Evolutionary conservation across 495 filamentous ascomycete species (phyloP), one percentile per base, ranked within the genome.

Genomic region (Aspergillus heteromorphus): DNA sequence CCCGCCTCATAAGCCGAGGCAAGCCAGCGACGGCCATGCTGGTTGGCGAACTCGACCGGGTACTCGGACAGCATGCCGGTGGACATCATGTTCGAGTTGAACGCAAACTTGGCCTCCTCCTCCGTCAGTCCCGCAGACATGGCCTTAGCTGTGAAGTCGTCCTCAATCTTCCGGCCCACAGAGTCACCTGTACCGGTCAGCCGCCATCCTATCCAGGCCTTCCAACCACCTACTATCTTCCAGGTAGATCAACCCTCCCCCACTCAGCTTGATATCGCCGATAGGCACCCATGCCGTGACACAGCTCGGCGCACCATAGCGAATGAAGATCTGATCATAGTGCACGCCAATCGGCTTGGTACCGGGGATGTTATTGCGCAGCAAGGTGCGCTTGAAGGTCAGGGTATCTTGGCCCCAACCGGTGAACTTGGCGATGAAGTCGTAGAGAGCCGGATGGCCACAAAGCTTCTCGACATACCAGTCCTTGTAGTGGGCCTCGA

Each of bases 241-340:
- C 11, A 87, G 59, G 60, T 86, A 86, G 18, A 86, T 83, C 47
- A 87, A 58, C 0, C 83, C 84, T 0, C 84, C 82, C 0, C 83
- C 83, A 51, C 73, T 75, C 1, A 81, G 14, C 31, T 71, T 72
- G 14, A 83, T 69, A 60, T 86, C 81, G 0, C 83, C 83, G 30
- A 86, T 84, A 0, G 83, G 83, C 0, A 84, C 79, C 84, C 83
- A 87, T 5, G 81, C 82, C 16, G 83, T 87, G 6, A 86, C 57
- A 54, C 72, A 75, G 1, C 77, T 81, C 6, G 79, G 73, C 25
- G 81, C 78, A 0, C 82, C 83, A 54, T 79, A 61, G 1, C 83
- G 64, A n/a, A 87, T 66, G 64, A 86, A 87, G 23, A 84, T 81
- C 63, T 84, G 82, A 58, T 87, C 83, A 58, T 86, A 86, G 58